Conservation (phyloP, 768 basidiomycete genomes). For the Agrocybe praecox region DNA sequence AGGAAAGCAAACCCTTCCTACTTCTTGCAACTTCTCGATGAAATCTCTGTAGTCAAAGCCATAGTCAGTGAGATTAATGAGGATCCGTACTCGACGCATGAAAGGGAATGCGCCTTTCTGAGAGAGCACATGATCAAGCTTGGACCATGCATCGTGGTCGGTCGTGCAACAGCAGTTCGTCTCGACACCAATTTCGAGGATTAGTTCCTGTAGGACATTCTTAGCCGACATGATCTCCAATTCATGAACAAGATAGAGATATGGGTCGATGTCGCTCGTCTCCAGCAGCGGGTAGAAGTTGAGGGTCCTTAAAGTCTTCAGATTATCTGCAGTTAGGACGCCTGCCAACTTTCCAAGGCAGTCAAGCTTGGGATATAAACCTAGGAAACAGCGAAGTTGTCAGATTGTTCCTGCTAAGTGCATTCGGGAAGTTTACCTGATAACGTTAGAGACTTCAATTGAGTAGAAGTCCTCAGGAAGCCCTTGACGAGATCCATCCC, state of each 20-base stretch:
- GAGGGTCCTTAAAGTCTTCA: not conserved
- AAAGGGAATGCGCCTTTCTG: not conserved
- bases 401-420: too few species aligned
- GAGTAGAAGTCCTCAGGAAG: not conserved
- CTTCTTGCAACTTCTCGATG: not conserved
- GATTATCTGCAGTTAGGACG: not conserved
- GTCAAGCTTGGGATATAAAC: not conserved
- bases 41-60: not conserved
- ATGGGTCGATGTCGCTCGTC: not conserved
- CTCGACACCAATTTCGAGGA: not conserved
- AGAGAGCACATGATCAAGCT: conserved; percentile 1
- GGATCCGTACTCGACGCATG: not conserved
- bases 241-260: not conserved
- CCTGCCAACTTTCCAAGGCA: not conserved
- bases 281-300: not conserved
- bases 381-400: not conserved
- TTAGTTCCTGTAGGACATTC: not conserved
- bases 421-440: not conserved
- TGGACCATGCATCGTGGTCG: not conserved
- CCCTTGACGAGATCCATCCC: not conserved
- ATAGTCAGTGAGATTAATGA: not conserved
- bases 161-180: not conserved
- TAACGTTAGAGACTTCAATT: not conserved
- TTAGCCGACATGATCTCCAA: not conserved
- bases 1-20: not conserved